A percentile compares a stretch with the other conserved stretches of the same genome.
These are phyloP conservation scores for Didymellaceae sp. DNA, from an alignment of 2,329 filamentous ascomycete species.

Conservation along the genomic window DNA sequence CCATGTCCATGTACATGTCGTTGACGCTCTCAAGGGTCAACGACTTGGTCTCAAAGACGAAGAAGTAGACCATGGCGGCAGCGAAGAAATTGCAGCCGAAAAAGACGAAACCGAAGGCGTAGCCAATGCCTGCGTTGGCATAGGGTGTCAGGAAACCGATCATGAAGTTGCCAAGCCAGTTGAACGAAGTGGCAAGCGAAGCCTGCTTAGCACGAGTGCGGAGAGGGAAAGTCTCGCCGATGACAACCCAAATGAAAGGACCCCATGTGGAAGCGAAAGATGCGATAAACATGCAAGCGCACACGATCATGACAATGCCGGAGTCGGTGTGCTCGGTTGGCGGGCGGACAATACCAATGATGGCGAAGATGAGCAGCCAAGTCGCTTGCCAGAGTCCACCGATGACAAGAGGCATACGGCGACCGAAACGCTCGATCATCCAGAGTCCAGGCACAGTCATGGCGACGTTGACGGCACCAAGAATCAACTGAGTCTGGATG, in stretches of 20 bases:
- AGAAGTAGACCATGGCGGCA: constrained; percentile 42
- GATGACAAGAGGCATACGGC: constrained; percentile 70
- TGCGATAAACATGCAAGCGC: constrained; percentile 76
- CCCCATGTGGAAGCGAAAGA: constrained; percentile 73
- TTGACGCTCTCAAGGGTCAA: constrained; percentile 46
- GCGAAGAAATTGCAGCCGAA: constrained; percentile 44
- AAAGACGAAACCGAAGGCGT: constrained; percentile 46
- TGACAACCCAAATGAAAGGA: constrained; percentile 61
- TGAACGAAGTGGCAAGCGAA: constrained; percentile 42
- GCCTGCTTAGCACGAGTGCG: constrained; percentile 45
- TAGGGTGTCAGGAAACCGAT: constrained; percentile 46
- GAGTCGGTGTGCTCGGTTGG: constrained; percentile 50
- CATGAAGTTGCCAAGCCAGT: constrained; percentile 50
- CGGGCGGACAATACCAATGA: constrained; percentile 50
- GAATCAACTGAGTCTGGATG: constrained; percentile 52
- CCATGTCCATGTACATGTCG: constrained; percentile 43
- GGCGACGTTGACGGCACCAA: constrained; percentile 69
- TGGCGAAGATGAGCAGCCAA: constrained; percentile 67
- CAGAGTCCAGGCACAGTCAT: constrained; percentile 72
- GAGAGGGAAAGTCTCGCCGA: constrained; percentile 44
- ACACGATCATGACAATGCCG: constrained; percentile 73
- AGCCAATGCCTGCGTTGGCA: constrained; percentile 42
- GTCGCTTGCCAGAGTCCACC: constrained; percentile 72
- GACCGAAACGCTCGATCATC: constrained; percentile 71
- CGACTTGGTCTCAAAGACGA: constrained; percentile 44